Percentiles rank a stretch among this genome's conserved stretches.
Evolutionary conservation across 1,284 basidiomycete species (phyloP).

Genomic region (Flammula alnicola): DNA sequence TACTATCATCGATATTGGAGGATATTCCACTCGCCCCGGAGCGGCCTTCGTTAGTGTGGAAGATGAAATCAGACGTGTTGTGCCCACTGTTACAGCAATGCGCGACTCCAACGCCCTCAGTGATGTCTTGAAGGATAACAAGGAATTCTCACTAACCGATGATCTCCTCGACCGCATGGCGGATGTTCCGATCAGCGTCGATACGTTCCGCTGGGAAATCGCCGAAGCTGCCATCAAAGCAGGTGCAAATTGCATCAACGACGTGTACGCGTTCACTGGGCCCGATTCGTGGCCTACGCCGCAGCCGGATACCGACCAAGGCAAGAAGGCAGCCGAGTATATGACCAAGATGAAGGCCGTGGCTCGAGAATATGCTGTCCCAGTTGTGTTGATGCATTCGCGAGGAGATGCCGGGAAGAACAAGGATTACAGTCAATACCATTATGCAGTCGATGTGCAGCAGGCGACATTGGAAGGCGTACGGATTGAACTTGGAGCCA

Average conservation of each 20-base stretch:
- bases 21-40: constrained; percentile 89
- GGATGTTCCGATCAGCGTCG: constrained; percentile 77
- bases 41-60: constrained; percentile 69
- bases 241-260: constrained; percentile 95
- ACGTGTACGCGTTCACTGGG: constrained; percentile 85
- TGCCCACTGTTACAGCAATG: constrained; percentile 67
- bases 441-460: constrained; percentile 35
- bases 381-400: constrained; percentile 94
- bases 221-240: constrained; percentile 79
- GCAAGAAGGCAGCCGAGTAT: constrained; percentile 35
- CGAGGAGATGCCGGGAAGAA: constrained; percentile 78
- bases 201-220: constrained; percentile 90
- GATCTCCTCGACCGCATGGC: constrained; percentile 24
- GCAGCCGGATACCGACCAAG: constrained; percentile 16
- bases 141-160: constrained; percentile 15
- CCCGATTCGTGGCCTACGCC: constrained; percentile 53
- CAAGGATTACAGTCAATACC: constrained; percentile 67
- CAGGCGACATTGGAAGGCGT: constrained; percentile 75
- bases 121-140: constrained; percentile 2
- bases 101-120: constrained; percentile 27
- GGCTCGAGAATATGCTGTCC: constrained; percentile 65
- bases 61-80: constrained; percentile 80
- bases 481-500: constrained; percentile 72
- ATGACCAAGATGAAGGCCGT: constrained; percentile 67
- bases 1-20: constrained; percentile 90